These are phyloP conservation scores for Haematococcus sp. DNA, from an alignment of 139 green algal genomes.

Conservation along the genomic window DNA sequence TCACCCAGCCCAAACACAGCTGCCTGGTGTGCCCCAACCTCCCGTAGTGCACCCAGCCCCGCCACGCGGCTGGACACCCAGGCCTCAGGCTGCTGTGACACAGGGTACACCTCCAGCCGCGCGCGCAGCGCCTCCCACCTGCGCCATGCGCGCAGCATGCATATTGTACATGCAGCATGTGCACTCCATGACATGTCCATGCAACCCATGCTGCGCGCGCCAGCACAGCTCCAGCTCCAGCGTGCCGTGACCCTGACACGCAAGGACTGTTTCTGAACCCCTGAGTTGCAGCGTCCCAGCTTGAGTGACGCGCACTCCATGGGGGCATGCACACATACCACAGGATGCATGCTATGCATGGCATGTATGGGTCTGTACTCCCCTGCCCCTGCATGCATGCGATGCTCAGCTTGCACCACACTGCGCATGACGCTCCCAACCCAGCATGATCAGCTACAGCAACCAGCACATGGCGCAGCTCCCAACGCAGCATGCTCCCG, in stretches of 20 bases:
- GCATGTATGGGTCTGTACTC: too few relatives aligned
- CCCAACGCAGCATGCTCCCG: too few relatives aligned
- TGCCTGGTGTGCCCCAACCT: slow-evolving; percentile 19
- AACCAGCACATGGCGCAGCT: too few relatives aligned
- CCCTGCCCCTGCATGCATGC: neutral
- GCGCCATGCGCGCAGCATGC: neutral
- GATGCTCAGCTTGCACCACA: neutral
- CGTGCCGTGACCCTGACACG: too few relatives aligned
- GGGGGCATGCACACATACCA: neutral
- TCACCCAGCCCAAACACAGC: slow-evolving; percentile 52
- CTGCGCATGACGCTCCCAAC: too few relatives aligned
- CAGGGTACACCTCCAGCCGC: slow-evolving; percentile 16
- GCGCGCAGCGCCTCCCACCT: slow-evolving; percentile 30
- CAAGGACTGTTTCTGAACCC: too few relatives aligned
- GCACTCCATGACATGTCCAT: neutral
- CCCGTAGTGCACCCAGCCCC: neutral
- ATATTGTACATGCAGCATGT: neutral
- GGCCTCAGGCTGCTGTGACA: neutral
- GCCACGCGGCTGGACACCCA: neutral
- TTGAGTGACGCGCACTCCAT: too few relatives aligned
- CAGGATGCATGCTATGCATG: too few relatives aligned
- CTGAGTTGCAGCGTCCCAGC: too few relatives aligned
- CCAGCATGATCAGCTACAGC: too few relatives aligned
- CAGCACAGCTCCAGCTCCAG: too few relatives aligned
- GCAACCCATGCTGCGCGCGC: neutral